Percentiles rank a stretch among this genome's conserved stretches.
These are phyloP conservation scores for Linnemannia elongata DNA, from an alignment of 192 early-diverging fungal species.

Conservation along the genomic window DNA sequence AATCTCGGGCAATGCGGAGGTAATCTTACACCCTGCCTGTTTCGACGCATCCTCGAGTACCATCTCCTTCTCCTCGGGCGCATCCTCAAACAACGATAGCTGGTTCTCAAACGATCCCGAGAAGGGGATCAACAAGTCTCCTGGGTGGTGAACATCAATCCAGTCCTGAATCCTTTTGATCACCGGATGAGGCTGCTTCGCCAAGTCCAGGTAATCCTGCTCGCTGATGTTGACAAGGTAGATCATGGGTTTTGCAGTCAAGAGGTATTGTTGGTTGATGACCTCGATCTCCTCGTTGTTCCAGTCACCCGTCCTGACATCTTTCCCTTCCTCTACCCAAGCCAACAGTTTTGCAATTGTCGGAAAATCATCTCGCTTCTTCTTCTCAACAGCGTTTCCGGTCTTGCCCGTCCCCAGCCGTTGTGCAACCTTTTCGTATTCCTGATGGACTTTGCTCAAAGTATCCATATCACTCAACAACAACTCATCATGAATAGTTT, in stretches of 20 bases:
- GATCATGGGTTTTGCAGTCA: slow-evolving; percentile 86
- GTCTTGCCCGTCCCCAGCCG: slow-evolving; percentile 34
- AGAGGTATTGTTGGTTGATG: slow-evolving; percentile 78
- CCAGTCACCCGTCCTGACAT: slow-evolving; percentile 78
- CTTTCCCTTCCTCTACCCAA: slow-evolving; percentile 72
- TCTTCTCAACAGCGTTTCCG: slow-evolving; percentile 45
- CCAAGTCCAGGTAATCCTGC: slow-evolving; percentile 71
- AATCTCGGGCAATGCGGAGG: slow-evolving; percentile 74
- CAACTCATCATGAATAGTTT: slow-evolving; percentile 86
- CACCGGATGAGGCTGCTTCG: slow-evolving; percentile 29
- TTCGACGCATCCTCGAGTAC: slow-evolving; percentile 70
- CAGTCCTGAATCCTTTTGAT: slow-evolving; percentile 76
- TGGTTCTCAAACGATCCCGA: slow-evolving; percentile 67
- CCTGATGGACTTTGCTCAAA: slow-evolving; percentile 51
- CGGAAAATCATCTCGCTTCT: slow-evolving; percentile 47
- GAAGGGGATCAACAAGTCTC: slow-evolving; percentile 78
- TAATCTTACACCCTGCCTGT: slow-evolving; percentile 42
- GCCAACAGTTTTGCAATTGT: slow-evolving; percentile 38
- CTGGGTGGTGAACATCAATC: slow-evolving; percentile 77
- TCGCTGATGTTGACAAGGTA: slow-evolving; percentile 80
- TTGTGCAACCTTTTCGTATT: slow-evolving; percentile 67
- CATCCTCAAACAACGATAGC: slow-evolving; percentile 50
- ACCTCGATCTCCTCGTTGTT: slow-evolving; percentile 74
- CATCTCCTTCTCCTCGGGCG: slow-evolving; percentile 63
- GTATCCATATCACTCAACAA: slow-evolving; percentile 74